These are phyloP conservation scores for Discostella pseudostelligera DNA, from an alignment of 108 stramenopile species.

Conservation along the genomic window DNA sequence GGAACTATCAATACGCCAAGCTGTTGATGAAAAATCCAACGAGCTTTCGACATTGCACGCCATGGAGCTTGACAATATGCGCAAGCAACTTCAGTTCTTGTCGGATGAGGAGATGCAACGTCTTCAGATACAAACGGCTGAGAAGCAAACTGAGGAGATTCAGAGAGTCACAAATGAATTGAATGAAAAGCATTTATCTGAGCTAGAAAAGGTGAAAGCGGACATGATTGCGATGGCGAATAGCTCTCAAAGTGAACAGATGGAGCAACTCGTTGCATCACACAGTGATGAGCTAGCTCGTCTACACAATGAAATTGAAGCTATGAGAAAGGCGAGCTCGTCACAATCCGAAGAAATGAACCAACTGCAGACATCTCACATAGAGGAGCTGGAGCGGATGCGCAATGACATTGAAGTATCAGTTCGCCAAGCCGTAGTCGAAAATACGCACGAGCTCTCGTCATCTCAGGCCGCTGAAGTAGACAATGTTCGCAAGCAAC, in stretches of 20 bases:
- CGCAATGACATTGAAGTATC: neutral
- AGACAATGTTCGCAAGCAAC: constrained; percentile 27
- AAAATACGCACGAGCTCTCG: constrained; percentile 5
- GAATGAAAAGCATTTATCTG: constrained; percentile 17
- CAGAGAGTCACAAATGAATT: constrained; percentile 4
- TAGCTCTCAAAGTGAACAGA: constrained; percentile 29
- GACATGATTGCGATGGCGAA: constrained; percentile 16
- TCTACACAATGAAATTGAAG: constrained; percentile 17
- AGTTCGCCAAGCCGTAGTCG: constrained; percentile 9
- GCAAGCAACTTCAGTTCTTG: constrained; percentile 18
- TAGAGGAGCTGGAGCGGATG: constrained; percentile 15
- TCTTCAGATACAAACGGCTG: constrained; percentile 4
- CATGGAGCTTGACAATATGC: constrained; percentile 31
- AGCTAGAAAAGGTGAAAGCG: constrained; percentile 23
- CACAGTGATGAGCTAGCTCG: constrained; percentile 31
- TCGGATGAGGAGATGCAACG: constrained; percentile 10
- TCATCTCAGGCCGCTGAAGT: constrained; percentile 10
- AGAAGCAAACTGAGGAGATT: constrained; percentile 3
- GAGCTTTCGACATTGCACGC: neutral
- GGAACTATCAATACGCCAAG: neutral
- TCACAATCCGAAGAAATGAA: constrained; percentile 22
- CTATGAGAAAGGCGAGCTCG: neutral
- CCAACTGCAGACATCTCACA: constrained; percentile 15
- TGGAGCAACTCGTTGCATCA: constrained; percentile 21
- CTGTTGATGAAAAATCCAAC: constrained; percentile 7